Evolutionary conservation across 495 filamentous ascomycete genomes (phyloP).

Genomic region (Penicillium roqueforti): DNA sequence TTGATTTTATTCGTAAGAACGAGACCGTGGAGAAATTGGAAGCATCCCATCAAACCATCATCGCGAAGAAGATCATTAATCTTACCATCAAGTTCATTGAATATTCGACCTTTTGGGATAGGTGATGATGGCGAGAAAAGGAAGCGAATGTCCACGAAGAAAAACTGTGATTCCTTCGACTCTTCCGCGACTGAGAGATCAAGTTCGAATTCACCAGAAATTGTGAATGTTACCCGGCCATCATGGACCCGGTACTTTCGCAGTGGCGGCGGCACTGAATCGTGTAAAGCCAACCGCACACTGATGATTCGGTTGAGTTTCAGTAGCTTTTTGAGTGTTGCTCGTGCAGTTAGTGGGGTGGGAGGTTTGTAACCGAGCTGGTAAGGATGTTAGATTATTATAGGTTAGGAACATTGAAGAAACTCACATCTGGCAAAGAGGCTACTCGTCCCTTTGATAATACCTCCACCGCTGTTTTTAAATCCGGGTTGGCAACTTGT

Average conservation of each 20-base stretch:
- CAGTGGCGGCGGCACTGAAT: conserved; percentile 68
- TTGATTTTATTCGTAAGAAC: conserved; percentile 83
- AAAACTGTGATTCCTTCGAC: conserved; percentile 74
- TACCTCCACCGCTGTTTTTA: conserved; percentile 82
- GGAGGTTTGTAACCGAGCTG: conserved; percentile 76
- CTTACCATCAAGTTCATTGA: conserved; percentile 60
- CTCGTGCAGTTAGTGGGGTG: conserved; percentile 59
- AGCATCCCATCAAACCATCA: conserved; percentile 71
- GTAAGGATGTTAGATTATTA: conserved; percentile 24
- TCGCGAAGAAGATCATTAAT: conserved; percentile 63
- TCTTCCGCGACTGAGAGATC: conserved; percentile 86
- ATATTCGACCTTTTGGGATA: conserved; percentile 53
- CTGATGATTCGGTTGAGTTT: conserved; percentile 80
- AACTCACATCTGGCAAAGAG: conserved; percentile 71
- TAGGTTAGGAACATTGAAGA: conserved; percentile 1
- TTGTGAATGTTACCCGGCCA: conserved; percentile 81
- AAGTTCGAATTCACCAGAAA: conserved; percentile 83
- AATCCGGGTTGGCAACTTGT: conserved; percentile 80
- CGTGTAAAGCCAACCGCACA: conserved; percentile 72
- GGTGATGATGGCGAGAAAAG: conserved; percentile 66
- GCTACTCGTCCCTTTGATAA: conserved; percentile 68
- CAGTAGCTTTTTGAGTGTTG: conserved; percentile 63
- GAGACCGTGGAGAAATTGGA: conserved; percentile 77
- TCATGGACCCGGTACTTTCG: conserved; percentile 67
- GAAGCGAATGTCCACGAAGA: conserved; percentile 88